Conservation (phyloP, 23 red algal genomes). For the Agarophyton chilense region DNA sequence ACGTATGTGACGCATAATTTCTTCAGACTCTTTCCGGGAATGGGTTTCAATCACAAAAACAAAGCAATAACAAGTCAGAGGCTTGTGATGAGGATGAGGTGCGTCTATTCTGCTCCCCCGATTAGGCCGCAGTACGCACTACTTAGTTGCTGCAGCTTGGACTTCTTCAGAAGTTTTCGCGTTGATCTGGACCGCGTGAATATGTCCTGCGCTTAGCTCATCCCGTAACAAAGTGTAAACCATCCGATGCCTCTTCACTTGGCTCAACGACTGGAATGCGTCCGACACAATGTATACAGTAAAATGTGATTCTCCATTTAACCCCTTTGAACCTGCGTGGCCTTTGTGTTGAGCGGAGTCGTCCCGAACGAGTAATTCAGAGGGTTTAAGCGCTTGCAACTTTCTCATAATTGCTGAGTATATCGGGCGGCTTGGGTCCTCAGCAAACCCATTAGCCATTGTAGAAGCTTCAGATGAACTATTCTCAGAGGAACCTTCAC, state of each 20-base stretch:
- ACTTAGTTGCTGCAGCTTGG: constrained; percentile 4
- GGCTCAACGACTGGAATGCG: constrained; percentile 74
- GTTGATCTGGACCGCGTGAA: constrained; percentile 84
- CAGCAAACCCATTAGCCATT: background rate
- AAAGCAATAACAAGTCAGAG: background rate
- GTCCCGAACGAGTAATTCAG: constrained; percentile 65
- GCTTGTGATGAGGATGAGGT: too few species aligned
- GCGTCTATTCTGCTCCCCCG: too few species aligned
- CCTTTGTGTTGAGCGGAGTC: constrained; percentile 83
- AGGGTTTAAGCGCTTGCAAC: constrained; percentile 69
- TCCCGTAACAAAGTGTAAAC: constrained; percentile 77
- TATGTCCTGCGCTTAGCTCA: constrained; percentile 52
- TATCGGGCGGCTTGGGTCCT: constrained; percentile 47
- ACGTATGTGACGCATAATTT: background rate
- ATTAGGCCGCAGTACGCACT: background rate
- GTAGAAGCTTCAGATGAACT: background rate
- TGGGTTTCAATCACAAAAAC: background rate
- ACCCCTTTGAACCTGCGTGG: constrained; percentile 77
- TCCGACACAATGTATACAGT: constrained; percentile 80
- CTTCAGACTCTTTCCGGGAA: background rate
- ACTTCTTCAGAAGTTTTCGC: constrained; percentile 58
- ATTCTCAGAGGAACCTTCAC: background rate
- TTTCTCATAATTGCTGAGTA: constrained; percentile 73
- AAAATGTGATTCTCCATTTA: constrained; percentile 88
- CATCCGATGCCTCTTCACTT: constrained; percentile 91